These are phyloP conservation scores for Agapanthus africanus DNA, from an alignment of 106 monocot species.

Conservation along the genomic window DNA sequence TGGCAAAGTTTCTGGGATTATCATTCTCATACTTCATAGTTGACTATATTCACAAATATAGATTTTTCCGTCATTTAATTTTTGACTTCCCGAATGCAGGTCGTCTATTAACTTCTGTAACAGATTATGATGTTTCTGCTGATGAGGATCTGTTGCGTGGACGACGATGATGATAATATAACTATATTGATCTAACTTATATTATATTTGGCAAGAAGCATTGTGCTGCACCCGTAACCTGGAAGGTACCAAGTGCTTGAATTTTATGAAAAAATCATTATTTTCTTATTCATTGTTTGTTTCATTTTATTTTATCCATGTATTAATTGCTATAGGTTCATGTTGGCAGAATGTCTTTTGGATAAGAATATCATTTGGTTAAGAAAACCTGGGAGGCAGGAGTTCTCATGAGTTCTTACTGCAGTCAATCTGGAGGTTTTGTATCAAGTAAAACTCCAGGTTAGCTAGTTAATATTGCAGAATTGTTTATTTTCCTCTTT, in stretches of 20 bases:
- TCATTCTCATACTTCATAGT: neutral
- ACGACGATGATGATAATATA: neutral
- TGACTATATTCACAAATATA: neutral
- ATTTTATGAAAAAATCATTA: neutral
- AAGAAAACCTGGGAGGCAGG: neutral
- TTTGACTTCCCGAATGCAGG: neutral
- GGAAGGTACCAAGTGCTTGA: neutral
- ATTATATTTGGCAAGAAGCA: neutral
- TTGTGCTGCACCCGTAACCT: neutral
- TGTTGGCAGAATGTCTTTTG: neutral
- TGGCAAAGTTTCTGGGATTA: neutral
- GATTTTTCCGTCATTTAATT: neutral
- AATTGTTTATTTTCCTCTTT: neutral
- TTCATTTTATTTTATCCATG: neutral
- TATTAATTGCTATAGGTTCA: neutral
- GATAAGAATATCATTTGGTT: neutral
- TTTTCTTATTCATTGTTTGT: too few species aligned
- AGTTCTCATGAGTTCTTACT: conserved; percentile 3
- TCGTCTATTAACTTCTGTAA: conserved; percentile 6
- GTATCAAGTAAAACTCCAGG: conserved; percentile 4
- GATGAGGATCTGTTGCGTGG: neutral
- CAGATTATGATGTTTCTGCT: conserved; percentile 4
- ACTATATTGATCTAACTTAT: neutral
- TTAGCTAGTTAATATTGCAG: neutral
- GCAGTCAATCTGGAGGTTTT: neutral